Evolutionary conservation across 2,329 filamentous ascomycete genomes (phyloP), one percentile per base, ranked within the genome.

Genomic region (Colletotrichum tropicicola): DNA sequence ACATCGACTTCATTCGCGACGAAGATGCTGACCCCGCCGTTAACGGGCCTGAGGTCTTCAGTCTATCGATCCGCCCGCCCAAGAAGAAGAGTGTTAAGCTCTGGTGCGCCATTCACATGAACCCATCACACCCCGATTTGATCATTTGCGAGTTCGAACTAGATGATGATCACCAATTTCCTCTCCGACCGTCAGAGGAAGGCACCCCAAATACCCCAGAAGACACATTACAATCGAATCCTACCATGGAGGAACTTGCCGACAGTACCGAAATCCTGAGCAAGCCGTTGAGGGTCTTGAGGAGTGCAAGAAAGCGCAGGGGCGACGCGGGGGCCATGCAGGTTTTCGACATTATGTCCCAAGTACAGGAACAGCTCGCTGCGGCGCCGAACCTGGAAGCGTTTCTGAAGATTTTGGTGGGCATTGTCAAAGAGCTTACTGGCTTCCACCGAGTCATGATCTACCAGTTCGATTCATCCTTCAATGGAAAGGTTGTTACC

Each of bases 401-500:
- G 1, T 93, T 97, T 64, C 80, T 97, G 37, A 95, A 96, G 71
- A 89, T 94, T 6, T 78, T 96, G 3, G 91, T 95, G 0, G 93
- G 93, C 0, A 91, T 97, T 7, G 88, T 97, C 32, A 97, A 97
- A 73, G 94, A 97, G 72, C 75, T 97, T 51, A 97, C 93, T 0
- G 93, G 94, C 0, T 97, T 97, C 68, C 94, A 97, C 73, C 91
- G 94, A 12, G 92, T 97, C 49, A 94, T 97, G 92, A 86, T 97
- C 2, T 97, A 97, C 72, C 93, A 97, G 75, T 97, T 97, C 68
- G 94, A 97, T 74, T 83, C 89, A 5, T 78, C 84, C 1, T 96
- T 91, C 83, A 97, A 97, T 70, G 94, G 93, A 17, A 89, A 92
- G 59, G 93, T 97, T 1, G 93, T 97, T 5, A 93, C 93, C 0